phyloP scores from a whole-genome alignment of 2,329 filamentous ascomycete genomes.

The Claviceps arundinis region DNA sequence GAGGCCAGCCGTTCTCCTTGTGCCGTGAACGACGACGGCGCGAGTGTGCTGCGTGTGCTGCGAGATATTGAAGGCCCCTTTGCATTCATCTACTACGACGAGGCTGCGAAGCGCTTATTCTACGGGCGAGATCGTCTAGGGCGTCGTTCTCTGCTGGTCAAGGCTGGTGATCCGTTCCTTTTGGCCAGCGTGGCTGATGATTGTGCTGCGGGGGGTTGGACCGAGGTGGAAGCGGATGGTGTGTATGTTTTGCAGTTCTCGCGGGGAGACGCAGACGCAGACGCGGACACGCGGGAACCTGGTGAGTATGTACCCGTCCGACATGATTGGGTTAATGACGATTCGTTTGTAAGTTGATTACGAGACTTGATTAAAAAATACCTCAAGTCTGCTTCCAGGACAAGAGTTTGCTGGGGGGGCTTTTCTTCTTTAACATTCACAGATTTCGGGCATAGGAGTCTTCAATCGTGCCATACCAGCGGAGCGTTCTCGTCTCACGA shows the following conservation, averaged over 20 bases:
- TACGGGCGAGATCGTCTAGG: constrained; percentile 83
- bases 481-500: constrained; percentile 11
- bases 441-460: constrained; percentile 40
- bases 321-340: constrained; percentile 20
- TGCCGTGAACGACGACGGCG: constrained; percentile 8
- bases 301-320: constrained; percentile 9
- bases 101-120: constrained; percentile 46
- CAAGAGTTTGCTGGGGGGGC: constrained; percentile 25
- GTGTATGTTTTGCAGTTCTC: constrained; percentile 55
- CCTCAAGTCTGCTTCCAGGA: neutral
- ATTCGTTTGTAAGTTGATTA: constrained; percentile 30
- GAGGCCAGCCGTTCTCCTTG: constrained; percentile 20
- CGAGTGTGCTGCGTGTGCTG: constrained; percentile 36
- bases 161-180: constrained; percentile 34
- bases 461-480: constrained; percentile 37
- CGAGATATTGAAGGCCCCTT: constrained; percentile 66
- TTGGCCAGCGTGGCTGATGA: constrained; percentile 59
- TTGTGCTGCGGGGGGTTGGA: constrained; percentile 39
- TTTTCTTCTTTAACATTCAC: constrained; percentile 2
- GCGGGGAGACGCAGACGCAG: neutral
- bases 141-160: constrained; percentile 63
- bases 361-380: too few species aligned
- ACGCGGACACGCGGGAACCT: neutral
- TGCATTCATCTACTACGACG: constrained; percentile 76
- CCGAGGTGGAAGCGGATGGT: constrained; percentile 74